Conservation (phyloP, 1,284 basidiomycete genomes). For the Pulveroboletus sp. region DNA sequence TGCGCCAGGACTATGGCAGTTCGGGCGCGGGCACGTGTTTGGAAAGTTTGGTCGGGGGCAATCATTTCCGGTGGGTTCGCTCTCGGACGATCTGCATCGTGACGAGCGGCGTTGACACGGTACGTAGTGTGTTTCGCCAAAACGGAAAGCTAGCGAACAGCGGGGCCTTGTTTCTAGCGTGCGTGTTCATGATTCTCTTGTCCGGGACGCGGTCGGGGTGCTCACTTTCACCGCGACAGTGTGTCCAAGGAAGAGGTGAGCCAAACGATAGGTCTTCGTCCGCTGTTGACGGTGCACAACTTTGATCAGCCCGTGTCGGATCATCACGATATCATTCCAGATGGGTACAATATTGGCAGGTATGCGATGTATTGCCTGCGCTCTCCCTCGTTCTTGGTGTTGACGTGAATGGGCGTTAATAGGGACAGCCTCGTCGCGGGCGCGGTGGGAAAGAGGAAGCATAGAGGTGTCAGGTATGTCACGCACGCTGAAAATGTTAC, state of each 20-base stretch:
- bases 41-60: constrained; percentile 64
- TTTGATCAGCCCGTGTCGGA: constrained; percentile 39
- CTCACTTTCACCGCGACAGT: constrained; percentile 38
- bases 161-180: constrained; percentile 68
- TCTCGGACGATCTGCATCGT: not conserved
- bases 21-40: constrained; percentile 56
- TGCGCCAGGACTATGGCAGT: constrained; percentile 60
- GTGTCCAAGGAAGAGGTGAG: constrained; percentile 62
- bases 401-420: not conserved
- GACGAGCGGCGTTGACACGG: not conserved
- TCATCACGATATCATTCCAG: constrained; percentile 50
- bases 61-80: constrained; percentile 56
- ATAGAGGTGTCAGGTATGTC: constrained; percentile 48
- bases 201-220: not conserved
- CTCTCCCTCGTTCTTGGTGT: not conserved
- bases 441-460: constrained; percentile 47
- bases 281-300: not conserved
- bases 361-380: constrained; percentile 12
- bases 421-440: constrained; percentile 47
- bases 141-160: constrained; percentile 57
- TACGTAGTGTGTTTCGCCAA: constrained; percentile 55
- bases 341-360: constrained; percentile 60
- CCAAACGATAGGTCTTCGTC: not conserved
- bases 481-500: constrained; percentile 45
- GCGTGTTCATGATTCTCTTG: constrained; percentile 29